Evolutionary conservation across 2,329 filamentous ascomycete genomes (phyloP), one percentile per base, ranked within the genome.

Genomic region (Calonectria hawksworthii): DNA sequence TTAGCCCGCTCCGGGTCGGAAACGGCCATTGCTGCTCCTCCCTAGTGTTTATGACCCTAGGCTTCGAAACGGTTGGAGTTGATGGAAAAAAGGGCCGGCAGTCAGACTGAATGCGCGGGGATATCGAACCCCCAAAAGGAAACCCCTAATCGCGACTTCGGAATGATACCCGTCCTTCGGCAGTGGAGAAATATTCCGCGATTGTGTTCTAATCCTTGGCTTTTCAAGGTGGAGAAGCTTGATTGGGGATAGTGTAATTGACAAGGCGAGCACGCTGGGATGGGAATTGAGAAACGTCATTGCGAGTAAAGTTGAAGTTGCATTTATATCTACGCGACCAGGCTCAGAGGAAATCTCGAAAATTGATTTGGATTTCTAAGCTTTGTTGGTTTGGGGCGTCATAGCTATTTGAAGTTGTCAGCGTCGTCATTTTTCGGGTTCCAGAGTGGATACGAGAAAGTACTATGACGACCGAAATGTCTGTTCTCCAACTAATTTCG

Each of bases 1-100:
- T 61, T 61, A 9, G 66, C 72, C 8, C 66, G 73, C 59, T 81
- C 79, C 44, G 77, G 74, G 23, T 80, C 78, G 18, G 51, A 38
- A 32, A 36, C 63, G 18, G 32, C 65, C 78, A 80, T 79, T 23
- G n/a, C 30, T 50, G 52, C 36, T 23, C 44, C 28, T 41, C 21
- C 44, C 28, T 41, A 32, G n/a, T n/a, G 8, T 11, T 13, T 11
- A 11, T 11, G 36, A 11, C 36, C 28, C 21, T n/a, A 26, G 21
- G 30, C 44, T 32, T 67, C 38, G 2, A 16, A 54, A 30, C 21
- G n/a, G 30, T 30, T 34, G 56, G 5, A 38, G 34, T 56, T 47
- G 36, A 30, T 41, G 18, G 36, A 47, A 56, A 21, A 41, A 32
- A 36, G 32, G 9, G 32, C n/a, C 68, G 18, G 41, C n/a, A 36